phyloP scores from a whole-genome alignment of 768 basidiomycete species.

The Coprinopsis marcescibilis region DNA sequence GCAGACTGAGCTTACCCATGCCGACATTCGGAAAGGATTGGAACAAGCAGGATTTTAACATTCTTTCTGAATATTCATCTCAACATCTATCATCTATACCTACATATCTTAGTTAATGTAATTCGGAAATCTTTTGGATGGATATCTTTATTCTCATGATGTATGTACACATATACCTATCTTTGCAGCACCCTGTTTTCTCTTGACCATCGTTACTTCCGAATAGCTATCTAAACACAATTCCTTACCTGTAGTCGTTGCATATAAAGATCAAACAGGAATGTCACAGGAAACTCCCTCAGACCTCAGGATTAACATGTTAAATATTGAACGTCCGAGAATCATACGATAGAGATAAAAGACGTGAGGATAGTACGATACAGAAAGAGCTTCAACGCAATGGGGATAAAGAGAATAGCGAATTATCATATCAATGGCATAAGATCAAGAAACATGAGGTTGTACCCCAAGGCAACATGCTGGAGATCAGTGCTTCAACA shows the following conservation, averaged over 20 bases:
- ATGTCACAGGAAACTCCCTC: background rate
- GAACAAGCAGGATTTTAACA: conserved; percentile 61
- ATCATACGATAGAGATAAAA: background rate
- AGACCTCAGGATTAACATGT: background rate
- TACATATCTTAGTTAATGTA: background rate
- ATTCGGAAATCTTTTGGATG: no score
- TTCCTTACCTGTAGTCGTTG: no score
- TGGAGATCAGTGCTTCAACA: conserved; percentile 41
- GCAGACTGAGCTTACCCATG: conserved; percentile 51
- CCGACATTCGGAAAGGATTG: conserved; percentile 61
- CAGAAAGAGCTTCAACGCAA: background rate
- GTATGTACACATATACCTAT: no score
- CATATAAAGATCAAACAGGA: no score
- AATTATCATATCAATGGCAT: conserved; percentile 16
- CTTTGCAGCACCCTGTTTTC: no score
- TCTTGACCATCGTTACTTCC: no score
- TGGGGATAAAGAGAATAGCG: conserved; percentile 20
- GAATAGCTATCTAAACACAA: no score
- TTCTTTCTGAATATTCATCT: background rate
- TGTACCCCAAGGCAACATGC: conserved; percentile 2
- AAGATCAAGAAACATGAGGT: conserved; percentile 10
- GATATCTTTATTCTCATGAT: no score
- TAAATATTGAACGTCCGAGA: background rate
- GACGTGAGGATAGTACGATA: conserved; percentile 3
- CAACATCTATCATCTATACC: background rate